These are phyloP conservation scores for Saccharomycopsis sp. DNA, from an alignment of 805 yeast species.

Conservation along the genomic window DNA sequence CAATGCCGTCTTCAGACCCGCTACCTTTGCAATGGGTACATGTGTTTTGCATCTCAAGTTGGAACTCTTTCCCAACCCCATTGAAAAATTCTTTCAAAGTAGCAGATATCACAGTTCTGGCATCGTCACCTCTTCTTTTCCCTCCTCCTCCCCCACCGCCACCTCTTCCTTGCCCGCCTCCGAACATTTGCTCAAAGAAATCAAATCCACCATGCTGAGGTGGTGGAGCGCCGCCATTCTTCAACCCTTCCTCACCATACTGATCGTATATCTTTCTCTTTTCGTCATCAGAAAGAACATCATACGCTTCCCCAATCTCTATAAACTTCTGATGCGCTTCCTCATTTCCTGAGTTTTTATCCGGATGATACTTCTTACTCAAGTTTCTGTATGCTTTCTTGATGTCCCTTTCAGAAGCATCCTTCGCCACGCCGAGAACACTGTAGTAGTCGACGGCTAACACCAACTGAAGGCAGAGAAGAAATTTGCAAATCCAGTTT, in stretches of 20 bases:
- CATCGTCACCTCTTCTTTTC: conserved; percentile 45
- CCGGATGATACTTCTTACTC: conserved; percentile 70
- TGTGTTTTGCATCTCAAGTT: conserved; percentile 58
- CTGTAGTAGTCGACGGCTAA: conserved; percentile 38
- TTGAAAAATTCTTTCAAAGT: conserved; percentile 57
- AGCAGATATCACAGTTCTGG: conserved; percentile 46
- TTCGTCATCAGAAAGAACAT: conserved; percentile 63
- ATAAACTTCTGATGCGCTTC: conserved; percentile 80
- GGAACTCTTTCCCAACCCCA: conserved; percentile 58
- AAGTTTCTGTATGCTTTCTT: conserved; percentile 20
- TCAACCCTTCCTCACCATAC: conserved; percentile 68
- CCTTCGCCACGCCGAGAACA: conserved; percentile 58
- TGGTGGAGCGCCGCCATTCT: conserved; percentile 40
- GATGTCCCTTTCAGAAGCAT: conserved; percentile 23
- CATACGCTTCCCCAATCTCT: conserved; percentile 91
- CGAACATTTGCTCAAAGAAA: conserved; percentile 57
- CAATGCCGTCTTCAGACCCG: conserved; percentile 75
- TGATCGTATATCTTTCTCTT: conserved; percentile 58
- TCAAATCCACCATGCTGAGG: conserved; percentile 41
- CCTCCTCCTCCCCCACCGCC: conserved; percentile 31
- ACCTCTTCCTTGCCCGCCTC: conserved; percentile 32
- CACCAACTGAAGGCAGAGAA: neutral
- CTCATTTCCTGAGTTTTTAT: conserved; percentile 77
- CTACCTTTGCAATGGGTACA: conserved; percentile 77
- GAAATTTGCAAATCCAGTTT: neutral